A percentile compares a stretch with the other conserved stretches of the same genome.
phyloP scores from a whole-genome alignment of 2,329 filamentous ascomycete species.

The Talaromyces sp. region DNA sequence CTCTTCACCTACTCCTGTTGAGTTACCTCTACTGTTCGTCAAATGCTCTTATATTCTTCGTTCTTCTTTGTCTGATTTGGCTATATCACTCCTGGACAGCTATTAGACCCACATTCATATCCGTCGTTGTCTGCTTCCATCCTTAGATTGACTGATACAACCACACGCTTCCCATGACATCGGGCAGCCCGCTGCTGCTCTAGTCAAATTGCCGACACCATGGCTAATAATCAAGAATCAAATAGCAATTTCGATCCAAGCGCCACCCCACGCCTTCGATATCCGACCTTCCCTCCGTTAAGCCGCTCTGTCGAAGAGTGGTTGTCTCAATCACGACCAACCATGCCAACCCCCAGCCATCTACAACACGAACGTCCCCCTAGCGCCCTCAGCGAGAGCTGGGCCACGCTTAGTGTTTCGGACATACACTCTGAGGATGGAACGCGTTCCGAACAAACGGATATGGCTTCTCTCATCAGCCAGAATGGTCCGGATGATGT shows the following conservation, averaged over 20 bases:
- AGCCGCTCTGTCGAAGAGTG: slow-evolving; percentile 40
- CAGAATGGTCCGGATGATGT: slow-evolving; percentile 44
- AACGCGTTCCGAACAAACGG: slow-evolving; percentile 43
- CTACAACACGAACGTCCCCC: slow-evolving; percentile 24
- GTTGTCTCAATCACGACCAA: slow-evolving; percentile 40
- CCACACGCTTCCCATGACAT: background rate
- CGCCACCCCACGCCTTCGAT: slow-evolving; percentile 33
- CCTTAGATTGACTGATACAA: slow-evolving; percentile 7
- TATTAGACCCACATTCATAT: slow-evolving; percentile 6
- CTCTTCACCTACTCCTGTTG: background rate
- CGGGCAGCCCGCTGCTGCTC: slow-evolving; percentile 7
- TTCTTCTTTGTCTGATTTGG: slow-evolving; percentile 5
- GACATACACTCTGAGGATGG: slow-evolving; percentile 46
- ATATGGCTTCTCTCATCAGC: slow-evolving; percentile 43
- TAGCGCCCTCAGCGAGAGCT: slow-evolving; percentile 44
- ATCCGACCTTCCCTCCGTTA: slow-evolving; percentile 40
- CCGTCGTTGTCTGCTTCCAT: slow-evolving; percentile 10
- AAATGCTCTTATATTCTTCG: background rate
- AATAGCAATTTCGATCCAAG: slow-evolving; percentile 28
- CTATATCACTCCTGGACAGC: background rate
- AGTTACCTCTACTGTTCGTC: background rate
- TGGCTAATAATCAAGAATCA: slow-evolving; percentile 39
- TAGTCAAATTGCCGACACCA: slow-evolving; percentile 21
- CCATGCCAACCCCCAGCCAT: slow-evolving; percentile 35
- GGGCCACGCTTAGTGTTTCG: slow-evolving; percentile 44